Evolutionary conservation across 495 filamentous ascomycete genomes (phyloP).

Genomic region (Penicillium maclennaniae): DNA sequence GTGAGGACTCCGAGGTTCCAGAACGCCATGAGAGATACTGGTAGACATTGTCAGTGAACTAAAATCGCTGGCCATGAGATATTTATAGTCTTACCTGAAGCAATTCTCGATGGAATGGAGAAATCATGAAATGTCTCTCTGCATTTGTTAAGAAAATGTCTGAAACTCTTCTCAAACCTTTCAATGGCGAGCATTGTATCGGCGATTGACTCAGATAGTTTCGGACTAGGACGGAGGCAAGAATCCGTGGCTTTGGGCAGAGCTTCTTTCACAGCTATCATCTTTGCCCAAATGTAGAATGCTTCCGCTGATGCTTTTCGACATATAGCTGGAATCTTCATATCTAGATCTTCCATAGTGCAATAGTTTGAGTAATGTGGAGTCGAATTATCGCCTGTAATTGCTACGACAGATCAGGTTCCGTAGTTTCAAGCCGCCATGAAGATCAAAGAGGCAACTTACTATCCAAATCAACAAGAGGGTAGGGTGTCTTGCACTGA

Average conservation of each 20-base stretch:
- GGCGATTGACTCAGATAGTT: not conserved
- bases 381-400: not conserved
- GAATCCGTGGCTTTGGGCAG: not conserved
- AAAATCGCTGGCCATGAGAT: not conserved
- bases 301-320: slow-evolving; percentile 13
- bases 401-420: not conserved
- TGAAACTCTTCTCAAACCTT: slow-evolving; percentile 7
- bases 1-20: slow-evolving; percentile 21
- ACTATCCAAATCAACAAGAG: slow-evolving; percentile 5
- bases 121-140: slow-evolving; percentile 6
- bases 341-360: slow-evolving; percentile 4
- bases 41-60: not conserved
- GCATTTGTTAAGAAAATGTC: slow-evolving; percentile 17
- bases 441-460: not conserved
- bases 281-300: slow-evolving; percentile 19
- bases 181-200: not conserved
- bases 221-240: not conserved
- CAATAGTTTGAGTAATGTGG: not conserved
- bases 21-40: slow-evolving; percentile 16
- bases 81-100: slow-evolving; percentile 13
- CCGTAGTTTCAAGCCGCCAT: not conserved
- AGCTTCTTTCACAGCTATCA: slow-evolving; percentile 11
- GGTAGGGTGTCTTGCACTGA: slow-evolving; percentile 12
- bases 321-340: slow-evolving; percentile 12
- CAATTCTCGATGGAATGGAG: slow-evolving; percentile 16